phyloP scores from a whole-genome alignment of 805 yeast genomes.

The Ogataea polymorpha region DNA sequence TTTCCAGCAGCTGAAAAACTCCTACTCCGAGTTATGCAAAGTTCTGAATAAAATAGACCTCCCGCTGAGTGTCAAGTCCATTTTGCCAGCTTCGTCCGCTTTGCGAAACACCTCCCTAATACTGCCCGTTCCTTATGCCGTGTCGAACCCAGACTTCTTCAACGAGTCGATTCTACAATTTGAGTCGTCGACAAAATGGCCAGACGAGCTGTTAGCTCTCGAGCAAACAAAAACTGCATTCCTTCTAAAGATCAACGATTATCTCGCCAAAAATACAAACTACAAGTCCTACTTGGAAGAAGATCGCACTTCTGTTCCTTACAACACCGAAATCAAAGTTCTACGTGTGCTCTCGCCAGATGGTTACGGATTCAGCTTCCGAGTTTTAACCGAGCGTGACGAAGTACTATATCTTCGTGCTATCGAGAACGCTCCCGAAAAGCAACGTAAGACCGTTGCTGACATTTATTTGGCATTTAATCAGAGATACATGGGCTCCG shows the following conservation, averaged over 20 bases:
- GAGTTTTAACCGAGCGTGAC: slow-evolving; percentile 82
- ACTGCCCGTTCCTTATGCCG: slow-evolving; percentile 81
- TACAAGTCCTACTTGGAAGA: slow-evolving; percentile 60
- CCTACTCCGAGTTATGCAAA: slow-evolving; percentile 53
- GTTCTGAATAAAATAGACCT: slow-evolving; percentile 47
- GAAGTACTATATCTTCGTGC: slow-evolving; percentile 71
- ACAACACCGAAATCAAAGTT: slow-evolving; percentile 53
- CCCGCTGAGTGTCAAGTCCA: slow-evolving; percentile 70
- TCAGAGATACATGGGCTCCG: slow-evolving; percentile 60
- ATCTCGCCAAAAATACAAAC: slow-evolving; percentile 46
- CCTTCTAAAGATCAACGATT: slow-evolving; percentile 58
- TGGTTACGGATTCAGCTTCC: slow-evolving; percentile 80
- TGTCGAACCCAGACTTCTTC: slow-evolving; percentile 71
- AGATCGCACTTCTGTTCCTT: slow-evolving; percentile 64
- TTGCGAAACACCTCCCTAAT: slow-evolving; percentile 73
- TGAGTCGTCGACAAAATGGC: slow-evolving; percentile 92
- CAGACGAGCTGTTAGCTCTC: slow-evolving; percentile 79
- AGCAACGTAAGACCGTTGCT: slow-evolving; percentile 55
- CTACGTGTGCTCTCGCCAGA: slow-evolving; percentile 77
- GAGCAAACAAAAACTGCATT: slow-evolving; percentile 93
- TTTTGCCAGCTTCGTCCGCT: slow-evolving; percentile 71
- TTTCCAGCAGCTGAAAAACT: slow-evolving; percentile 42
- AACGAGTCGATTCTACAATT: slow-evolving; percentile 81
- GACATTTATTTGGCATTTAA: slow-evolving; percentile 61
- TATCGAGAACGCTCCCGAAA: slow-evolving; percentile 60